Evolutionary conservation across 2,329 filamentous ascomycete species (phyloP).

Genomic region (Colletotrichum eremochloae): DNA sequence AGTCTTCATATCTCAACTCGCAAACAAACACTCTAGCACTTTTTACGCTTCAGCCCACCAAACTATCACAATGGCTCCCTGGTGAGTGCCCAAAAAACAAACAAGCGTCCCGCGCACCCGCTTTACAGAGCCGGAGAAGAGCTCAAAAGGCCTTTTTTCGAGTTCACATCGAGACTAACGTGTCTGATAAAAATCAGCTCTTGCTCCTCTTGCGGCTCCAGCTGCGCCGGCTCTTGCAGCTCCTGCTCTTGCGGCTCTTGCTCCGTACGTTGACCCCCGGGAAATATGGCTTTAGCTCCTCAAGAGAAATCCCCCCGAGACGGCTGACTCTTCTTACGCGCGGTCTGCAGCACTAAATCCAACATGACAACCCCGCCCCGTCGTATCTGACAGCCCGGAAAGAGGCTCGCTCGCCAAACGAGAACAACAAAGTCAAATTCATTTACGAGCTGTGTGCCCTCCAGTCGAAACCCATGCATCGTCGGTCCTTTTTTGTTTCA

Average conservation of each 20-base stretch:
- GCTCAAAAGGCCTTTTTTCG: no score
- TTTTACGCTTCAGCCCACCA: conserved; percentile 23
- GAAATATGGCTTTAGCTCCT: background rate
- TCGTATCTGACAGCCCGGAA: conserved; percentile 14
- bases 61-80: conserved; percentile 41
- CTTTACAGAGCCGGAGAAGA: no score
- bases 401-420: conserved; percentile 35
- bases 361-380: conserved; percentile 23
- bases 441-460: conserved; percentile 36
- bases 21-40: conserved; percentile 29
- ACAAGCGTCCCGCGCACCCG: no score
- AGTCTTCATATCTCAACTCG: background rate
- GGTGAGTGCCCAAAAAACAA: conserved; percentile 22
- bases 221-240: conserved; percentile 41
- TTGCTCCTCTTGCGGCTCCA: conserved; percentile 42
- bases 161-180: background rate
- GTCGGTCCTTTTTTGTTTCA: background rate
- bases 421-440: background rate
- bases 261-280: conserved; percentile 29
- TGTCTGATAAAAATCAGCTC: conserved; percentile 20
- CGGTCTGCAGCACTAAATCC: conserved; percentile 29
- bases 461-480: conserved; percentile 21
- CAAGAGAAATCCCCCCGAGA: no score
- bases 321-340: no score
- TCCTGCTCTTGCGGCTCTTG: conserved; percentile 42